Evolutionary conservation across 345 rosid species (phyloP).

Genomic region (Rhodomyrtus tomentosa): DNA sequence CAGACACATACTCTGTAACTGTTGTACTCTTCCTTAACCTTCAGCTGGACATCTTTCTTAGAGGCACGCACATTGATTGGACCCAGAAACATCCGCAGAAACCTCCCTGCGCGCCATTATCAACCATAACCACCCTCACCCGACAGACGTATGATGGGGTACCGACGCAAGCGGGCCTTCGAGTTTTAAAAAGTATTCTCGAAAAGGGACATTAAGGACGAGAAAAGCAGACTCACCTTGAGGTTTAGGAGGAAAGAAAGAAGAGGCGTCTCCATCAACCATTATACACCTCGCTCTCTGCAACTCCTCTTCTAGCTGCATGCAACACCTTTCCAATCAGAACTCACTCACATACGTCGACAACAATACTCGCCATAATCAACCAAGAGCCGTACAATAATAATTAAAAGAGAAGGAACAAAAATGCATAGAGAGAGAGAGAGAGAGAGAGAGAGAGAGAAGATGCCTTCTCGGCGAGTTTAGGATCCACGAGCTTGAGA

Average conservation of each 20-base stretch:
- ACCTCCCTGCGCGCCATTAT: conserved; percentile 30
- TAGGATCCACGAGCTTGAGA: conserved; percentile 26
- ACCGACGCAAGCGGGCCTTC: background rate
- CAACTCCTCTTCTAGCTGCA: conserved; percentile 79
- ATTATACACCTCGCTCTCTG: conserved; percentile 63
- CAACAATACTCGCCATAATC: background rate
- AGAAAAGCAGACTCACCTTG: conserved; percentile 30
- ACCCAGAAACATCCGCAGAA: conserved; percentile 79
- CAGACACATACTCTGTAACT: conserved; percentile 53
- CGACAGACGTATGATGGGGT: background rate
- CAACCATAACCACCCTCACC: background rate
- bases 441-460: background rate
- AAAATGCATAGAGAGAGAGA: background rate
- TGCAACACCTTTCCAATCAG: background rate
- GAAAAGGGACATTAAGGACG: background rate
- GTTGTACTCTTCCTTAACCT: conserved; percentile 98
- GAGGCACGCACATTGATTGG: conserved; percentile 90
- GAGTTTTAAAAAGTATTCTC: background rate
- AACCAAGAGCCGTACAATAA: background rate
- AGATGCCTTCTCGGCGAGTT: conserved; percentile 48
- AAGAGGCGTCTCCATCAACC: conserved; percentile 74
- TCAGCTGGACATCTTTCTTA: conserved; percentile 74
- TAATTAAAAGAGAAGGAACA: background rate
- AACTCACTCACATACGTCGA: background rate
- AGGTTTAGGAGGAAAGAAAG: conserved; percentile 61